Base-by-base conservation (phyloP, 2,329 filamentous ascomycete genomes). In the Neurospora crassa region DNA sequence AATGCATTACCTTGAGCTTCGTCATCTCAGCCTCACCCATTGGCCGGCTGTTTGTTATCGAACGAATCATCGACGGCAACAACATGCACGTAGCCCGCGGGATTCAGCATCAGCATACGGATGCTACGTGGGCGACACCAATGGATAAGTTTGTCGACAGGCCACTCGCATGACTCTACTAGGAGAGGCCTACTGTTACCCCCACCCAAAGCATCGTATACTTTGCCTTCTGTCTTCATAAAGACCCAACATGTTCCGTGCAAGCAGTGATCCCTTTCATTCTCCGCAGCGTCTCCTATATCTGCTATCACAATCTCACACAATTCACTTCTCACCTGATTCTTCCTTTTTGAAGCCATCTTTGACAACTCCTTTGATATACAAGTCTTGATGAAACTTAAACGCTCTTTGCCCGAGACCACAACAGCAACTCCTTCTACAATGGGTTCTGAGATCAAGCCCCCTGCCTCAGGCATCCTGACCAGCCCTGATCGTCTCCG, bases 401-500 rank as follows among this genome's bases (percentile, higher is more conserved):
- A 3, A 18, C 29, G 24, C 24, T 34, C 16, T 8, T 29, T 16
- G 16, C 29, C 7, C 0, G 18, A 63, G 4, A 11, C 29, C 53
- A 29, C 53, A 1, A 37, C 7, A 11, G 0, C 0, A 0, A 37
- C 24, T 63, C 7, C 24, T 63, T 29, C 8, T n/a, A 6, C 53
- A 4, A 29, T 63, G 53, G 53, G 24, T 37, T 63, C 53, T n/a
- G 53, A 63, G 53, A 18, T 18, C 14, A 63, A 63, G 1, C 14
- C 29, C 24, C 29, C 29, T 34, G 53, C 29, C 2, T 34, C 53
- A 8, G 53, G 53, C 53, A 63, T 37, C 16, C 71, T 76, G 16
- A 70, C 72, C 53, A 76, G 73, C 45, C 68, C 72, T 67, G 63
- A 70, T 16, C 71, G 73, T 1, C 71, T 79, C 10, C 71, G 72